Evolutionary conservation across 2,329 filamentous ascomycete species (phyloP), one percentile per base, ranked within the genome.

Genomic region (Claviceps paspali): DNA sequence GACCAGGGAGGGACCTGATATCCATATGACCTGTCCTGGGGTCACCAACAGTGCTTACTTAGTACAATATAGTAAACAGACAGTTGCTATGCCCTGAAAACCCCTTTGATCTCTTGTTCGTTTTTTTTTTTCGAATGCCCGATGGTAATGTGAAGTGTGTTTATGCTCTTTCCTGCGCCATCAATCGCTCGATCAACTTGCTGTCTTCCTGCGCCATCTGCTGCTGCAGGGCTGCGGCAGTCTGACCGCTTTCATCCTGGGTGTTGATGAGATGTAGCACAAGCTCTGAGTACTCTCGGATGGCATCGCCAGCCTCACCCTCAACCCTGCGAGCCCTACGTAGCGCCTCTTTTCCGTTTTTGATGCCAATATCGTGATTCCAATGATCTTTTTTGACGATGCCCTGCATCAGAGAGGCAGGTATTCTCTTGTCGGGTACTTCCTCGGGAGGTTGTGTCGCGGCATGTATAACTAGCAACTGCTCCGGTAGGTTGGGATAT

Each of bases 261-360:
- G 18, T 26, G 30, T 56, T 54, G 38, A 75, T 56, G 24, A 75
- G 53, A 39, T 65, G 60, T 33, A 67, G 48, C 14, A 79, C 63
- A 17, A 78, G 56, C 42, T 72, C 69, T 33, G 66, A 68, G 47
- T 75, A 80, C 52, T 78, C 75, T 36, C 68, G 59, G 22, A 80
- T 59, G 4, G 62, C 74, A 45, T 77, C 71, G 22, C 72, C 72
- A 40, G 68, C 67, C 45, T 68, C 64, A n/a, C 66, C 63, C 1
- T 64, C 61, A 22, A 63, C 61, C 23, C 60, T 58, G 40, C 68
- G 61, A 24, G 68, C 67, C 38, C 54, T 61, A 29, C 66, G 65
- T 40, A 80, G 55, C 11, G 65, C 66, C 15, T 65, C 60, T 31
- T 71, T 65, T 2, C 72, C 76, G 15, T 66, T 66, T 38, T 66